Percentiles rank a stretch among this genome's conserved stretches.
These are phyloP conservation scores for Aspergillus ochraceus DNA, from an alignment of 2,329 filamentous ascomycete species.

Conservation along the genomic window DNA sequence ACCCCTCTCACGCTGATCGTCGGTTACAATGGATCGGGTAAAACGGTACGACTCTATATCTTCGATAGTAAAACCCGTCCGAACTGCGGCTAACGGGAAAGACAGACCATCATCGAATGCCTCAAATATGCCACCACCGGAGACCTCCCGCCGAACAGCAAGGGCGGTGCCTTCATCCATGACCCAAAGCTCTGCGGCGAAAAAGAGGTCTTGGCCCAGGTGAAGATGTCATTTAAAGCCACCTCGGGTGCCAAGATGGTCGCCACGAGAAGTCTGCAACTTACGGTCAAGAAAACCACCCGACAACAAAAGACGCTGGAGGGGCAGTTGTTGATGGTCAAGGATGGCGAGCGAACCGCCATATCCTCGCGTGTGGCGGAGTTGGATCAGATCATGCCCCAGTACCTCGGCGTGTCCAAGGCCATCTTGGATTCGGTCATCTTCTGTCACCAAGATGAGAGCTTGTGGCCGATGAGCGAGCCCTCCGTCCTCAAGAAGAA, in stretches of 20 bases:
- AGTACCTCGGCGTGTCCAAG: slow-evolving; percentile 82
- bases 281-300: slow-evolving; percentile 79
- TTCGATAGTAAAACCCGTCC: background rate
- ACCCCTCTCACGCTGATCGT: slow-evolving; percentile 94
- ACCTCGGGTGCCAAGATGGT: slow-evolving; percentile 79
- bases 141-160: slow-evolving; percentile 85
- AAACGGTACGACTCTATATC: slow-evolving; percentile 60
- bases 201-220: slow-evolving; percentile 85
- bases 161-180: slow-evolving; percentile 89
- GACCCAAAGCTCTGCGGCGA: slow-evolving; percentile 91
- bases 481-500: slow-evolving; percentile 82
- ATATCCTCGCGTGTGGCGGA: slow-evolving; percentile 80
- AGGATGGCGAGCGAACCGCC: slow-evolving; percentile 75
- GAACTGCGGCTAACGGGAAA: slow-evolving; percentile 6
- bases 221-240: slow-evolving; percentile 83
- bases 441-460: slow-evolving; percentile 98
- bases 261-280: slow-evolving; percentile 77
- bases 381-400: slow-evolving; percentile 79
- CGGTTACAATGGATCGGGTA: slow-evolving; percentile 94
- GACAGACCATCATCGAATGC: slow-evolving; percentile 89
- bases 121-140: slow-evolving; percentile 98
- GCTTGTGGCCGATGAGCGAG: slow-evolving; percentile 93
- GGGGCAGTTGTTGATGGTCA: slow-evolving; percentile 70
- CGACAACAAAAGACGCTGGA: slow-evolving; percentile 82
- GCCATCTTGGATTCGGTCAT: slow-evolving; percentile 93